Evolutionary conservation across 208 protist species (phyloP).

Genomic region (Leishmania arabica): DNA sequence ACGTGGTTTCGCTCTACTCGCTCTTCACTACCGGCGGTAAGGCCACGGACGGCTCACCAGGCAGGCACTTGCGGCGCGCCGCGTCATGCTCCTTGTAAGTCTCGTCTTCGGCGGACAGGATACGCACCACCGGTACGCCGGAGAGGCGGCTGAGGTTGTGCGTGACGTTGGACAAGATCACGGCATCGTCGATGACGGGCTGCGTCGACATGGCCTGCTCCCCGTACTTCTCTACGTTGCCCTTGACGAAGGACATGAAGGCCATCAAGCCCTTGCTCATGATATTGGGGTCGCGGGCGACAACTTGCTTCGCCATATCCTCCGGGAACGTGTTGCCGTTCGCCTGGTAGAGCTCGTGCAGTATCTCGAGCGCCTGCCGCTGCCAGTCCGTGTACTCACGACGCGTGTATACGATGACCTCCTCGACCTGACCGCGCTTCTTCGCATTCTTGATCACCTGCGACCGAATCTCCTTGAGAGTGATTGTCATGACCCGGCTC

Average conservation of each 20-base stretch:
- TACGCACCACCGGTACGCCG: conserved; percentile 55
- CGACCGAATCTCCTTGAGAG: conserved; percentile 86
- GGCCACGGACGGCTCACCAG: conserved; percentile 72
- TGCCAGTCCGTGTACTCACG: conserved; percentile 76
- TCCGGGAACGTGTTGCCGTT: conserved; percentile 63
- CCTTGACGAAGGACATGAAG: conserved; percentile 84
- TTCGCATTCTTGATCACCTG: conserved; percentile 81
- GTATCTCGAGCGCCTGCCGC: conserved; percentile 66
- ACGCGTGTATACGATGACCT: conserved; percentile 80
- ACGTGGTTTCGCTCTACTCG: background rate
- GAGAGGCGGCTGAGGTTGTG: conserved; percentile 70
- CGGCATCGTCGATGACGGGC: conserved; percentile 76
- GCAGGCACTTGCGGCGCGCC: conserved; percentile 71
- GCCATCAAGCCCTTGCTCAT: conserved; percentile 86
- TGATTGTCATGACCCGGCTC: conserved; percentile 81
- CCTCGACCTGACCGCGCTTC: conserved; percentile 70
- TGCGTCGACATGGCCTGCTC: conserved; percentile 62
- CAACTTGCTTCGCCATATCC: conserved; percentile 62
- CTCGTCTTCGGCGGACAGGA: conserved; percentile 56
- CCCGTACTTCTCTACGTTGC: conserved; percentile 84
- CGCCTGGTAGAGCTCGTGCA: conserved; percentile 58
- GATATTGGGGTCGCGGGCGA: conserved; percentile 28
- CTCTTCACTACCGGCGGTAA: conserved; percentile 33
- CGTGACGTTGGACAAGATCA: conserved; percentile 47
- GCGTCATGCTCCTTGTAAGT: conserved; percentile 66